These are phyloP conservation scores for Globisporangium viniferum DNA, from an alignment of 352 stramenopile genomes.

Conservation along the genomic window DNA sequence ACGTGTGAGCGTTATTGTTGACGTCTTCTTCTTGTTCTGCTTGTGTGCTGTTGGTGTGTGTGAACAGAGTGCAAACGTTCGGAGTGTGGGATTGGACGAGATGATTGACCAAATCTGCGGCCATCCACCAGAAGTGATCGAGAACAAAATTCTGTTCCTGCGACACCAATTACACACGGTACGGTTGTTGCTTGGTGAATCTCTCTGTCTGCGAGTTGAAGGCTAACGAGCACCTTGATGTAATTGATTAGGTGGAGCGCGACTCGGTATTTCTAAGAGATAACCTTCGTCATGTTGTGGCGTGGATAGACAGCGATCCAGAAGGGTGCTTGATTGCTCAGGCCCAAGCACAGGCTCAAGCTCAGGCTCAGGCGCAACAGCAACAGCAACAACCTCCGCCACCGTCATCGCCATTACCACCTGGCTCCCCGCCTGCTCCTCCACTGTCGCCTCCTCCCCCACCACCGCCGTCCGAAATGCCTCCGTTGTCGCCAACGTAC, in stretches of 20 bases:
- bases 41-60: no score
- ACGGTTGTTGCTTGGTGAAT: constrained; percentile 8
- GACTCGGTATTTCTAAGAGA: constrained; percentile 67
- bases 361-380: background rate
- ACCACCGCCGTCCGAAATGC: constrained; percentile 22
- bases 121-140: constrained; percentile 66
- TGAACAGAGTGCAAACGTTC: constrained; percentile 65
- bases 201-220: background rate
- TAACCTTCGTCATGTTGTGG: constrained; percentile 66
- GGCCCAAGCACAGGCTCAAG: constrained; percentile 15
- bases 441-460: constrained; percentile 17
- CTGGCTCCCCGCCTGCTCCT: constrained; percentile 9
- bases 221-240: background rate
- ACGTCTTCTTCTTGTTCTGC: no score
- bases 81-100: constrained; percentile 76
- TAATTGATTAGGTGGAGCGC: constrained; percentile 49
- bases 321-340: constrained; percentile 39
- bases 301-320: constrained; percentile 68
- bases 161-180: constrained; percentile 53
- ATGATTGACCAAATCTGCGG: constrained; percentile 84
- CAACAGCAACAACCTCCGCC: background rate
- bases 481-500: constrained; percentile 15
- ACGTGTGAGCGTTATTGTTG: no score
- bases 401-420: constrained; percentile 13
- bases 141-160: constrained; percentile 55